Percentiles rank a stretch among this genome's conserved stretches.
Evolutionary conservation across 352 stramenopile species (phyloP).

Genomic region (Globisporangium cylindrosporum): DNA sequence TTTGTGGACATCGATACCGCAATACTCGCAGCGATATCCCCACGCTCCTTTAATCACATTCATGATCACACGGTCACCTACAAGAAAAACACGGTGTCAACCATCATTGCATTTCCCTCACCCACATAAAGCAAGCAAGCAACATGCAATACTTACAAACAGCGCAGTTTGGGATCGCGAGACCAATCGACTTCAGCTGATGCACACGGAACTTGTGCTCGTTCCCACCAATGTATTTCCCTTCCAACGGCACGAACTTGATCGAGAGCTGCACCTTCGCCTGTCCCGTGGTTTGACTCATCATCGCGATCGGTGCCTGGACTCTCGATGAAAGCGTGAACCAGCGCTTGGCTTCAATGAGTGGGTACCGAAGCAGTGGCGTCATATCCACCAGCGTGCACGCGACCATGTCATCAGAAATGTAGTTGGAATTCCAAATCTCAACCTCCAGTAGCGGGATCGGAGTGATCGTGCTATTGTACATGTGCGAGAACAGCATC

Average conservation of each 20-base stretch:
- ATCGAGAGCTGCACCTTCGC: slow-evolving; percentile 71
- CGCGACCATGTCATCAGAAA: slow-evolving; percentile 77
- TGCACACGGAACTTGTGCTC: slow-evolving; percentile 87
- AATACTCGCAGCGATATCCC: slow-evolving; percentile 83
- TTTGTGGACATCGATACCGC: slow-evolving; percentile 82
- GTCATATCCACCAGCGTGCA: slow-evolving; percentile 81
- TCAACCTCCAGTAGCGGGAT: slow-evolving; percentile 83
- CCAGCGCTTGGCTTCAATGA: slow-evolving; percentile 70
- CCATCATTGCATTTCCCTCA: background rate
- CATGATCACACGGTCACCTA: slow-evolving; percentile 80
- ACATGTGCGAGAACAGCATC: slow-evolving; percentile 87
- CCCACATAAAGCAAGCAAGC: too few species aligned
- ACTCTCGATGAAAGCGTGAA: slow-evolving; percentile 74
- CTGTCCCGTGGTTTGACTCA: slow-evolving; percentile 44
- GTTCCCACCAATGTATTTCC: slow-evolving; percentile 52
- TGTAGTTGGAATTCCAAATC: slow-evolving; percentile 84
- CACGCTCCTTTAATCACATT: slow-evolving; percentile 77
- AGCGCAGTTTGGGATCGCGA: slow-evolving; percentile 73
- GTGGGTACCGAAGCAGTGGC: slow-evolving; percentile 70
- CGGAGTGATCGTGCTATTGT: slow-evolving; percentile 86
- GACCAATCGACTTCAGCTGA: slow-evolving; percentile 80
- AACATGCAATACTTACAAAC: slow-evolving; percentile 50
- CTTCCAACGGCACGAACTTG: slow-evolving; percentile 71
- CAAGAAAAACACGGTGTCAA: background rate
- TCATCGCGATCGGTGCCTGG: slow-evolving; percentile 32